Conservation (phyloP, 2,329 filamentous ascomycete genomes). For the Aureobasidium pullulans region DNA sequence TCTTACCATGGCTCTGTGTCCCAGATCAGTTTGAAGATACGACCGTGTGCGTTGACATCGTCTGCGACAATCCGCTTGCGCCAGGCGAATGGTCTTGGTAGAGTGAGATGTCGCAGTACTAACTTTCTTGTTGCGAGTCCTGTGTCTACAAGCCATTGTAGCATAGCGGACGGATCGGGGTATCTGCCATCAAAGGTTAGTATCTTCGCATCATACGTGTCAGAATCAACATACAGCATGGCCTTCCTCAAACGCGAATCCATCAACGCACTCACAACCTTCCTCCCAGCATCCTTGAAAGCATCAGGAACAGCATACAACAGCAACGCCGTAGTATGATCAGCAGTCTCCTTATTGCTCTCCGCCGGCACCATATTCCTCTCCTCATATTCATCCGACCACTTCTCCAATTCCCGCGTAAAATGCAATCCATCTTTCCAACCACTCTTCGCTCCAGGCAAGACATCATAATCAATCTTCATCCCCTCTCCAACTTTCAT, state of each 20-base stretch:
- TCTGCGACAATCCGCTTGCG: constrained; percentile 36
- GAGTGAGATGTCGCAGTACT: constrained; percentile 49
- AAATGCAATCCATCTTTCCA: constrained; percentile 47
- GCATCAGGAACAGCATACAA: constrained; percentile 47
- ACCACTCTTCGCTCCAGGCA: constrained; percentile 36
- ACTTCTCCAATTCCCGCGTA: constrained; percentile 43
- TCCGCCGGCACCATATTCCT: constrained; percentile 45
- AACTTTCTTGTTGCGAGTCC: constrained; percentile 49
- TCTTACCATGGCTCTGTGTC: constrained; percentile 59
- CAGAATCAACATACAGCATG: constrained; percentile 49
- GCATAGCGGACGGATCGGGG: constrained; percentile 30
- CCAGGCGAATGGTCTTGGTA: constrained; percentile 47
- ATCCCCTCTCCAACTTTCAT: constrained; percentile 64
- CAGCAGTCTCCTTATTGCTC: constrained; percentile 39
- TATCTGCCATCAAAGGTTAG: constrained; percentile 21
- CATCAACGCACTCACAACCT: constrained; percentile 54
- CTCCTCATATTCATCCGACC: constrained; percentile 52
- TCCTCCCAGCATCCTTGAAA: constrained; percentile 40
- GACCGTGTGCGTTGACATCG: constrained; percentile 44
- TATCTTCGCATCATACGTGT: constrained; percentile 18
- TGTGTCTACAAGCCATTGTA: constrained; percentile 34
- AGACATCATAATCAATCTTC: constrained; percentile 47
- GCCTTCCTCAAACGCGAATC: constrained; percentile 56
- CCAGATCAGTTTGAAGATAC: constrained; percentile 46
- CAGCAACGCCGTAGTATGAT: constrained; percentile 54